A percentile compares a stretch with the other conserved stretches of the same genome.
Conservation (phyloP, 305 asterid species). For the Nicotiana rustica region DNA sequence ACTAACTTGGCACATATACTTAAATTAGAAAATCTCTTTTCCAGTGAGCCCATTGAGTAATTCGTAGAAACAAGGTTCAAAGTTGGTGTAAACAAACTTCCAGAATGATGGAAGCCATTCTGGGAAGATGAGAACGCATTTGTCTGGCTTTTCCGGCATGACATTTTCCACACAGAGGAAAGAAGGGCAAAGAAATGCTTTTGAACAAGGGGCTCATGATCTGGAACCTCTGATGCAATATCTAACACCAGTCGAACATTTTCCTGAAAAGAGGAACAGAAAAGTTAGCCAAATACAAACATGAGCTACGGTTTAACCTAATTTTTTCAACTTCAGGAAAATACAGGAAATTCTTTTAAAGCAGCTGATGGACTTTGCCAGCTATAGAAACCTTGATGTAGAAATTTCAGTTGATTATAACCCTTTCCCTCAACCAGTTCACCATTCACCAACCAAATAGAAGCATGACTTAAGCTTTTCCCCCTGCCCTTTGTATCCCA, state of each 20-base stretch:
- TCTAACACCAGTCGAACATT: constrained; percentile 73
- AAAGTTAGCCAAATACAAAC: constrained; percentile 36
- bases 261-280: constrained; percentile 64
- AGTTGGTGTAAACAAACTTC: constrained; percentile 43
- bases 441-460: constrained; percentile 10
- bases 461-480: background rate
- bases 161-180: constrained; percentile 74
- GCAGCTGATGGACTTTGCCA: constrained; percentile 17
- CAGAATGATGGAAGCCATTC: constrained; percentile 61
- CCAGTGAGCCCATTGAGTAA: constrained; percentile 42
- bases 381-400: constrained; percentile 14
- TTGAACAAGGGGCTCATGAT: constrained; percentile 79
- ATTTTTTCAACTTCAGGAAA: constrained; percentile 10
- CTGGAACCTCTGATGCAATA: constrained; percentile 70
- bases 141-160: constrained; percentile 46
- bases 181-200: constrained; percentile 80
- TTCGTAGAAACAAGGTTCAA: constrained; percentile 41
- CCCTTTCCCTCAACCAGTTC: constrained; percentile 16
- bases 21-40: constrained; percentile 64
- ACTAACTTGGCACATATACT: constrained; percentile 73
- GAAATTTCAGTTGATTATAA: background rate
- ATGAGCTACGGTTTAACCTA: constrained; percentile 1
- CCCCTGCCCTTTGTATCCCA: background rate
- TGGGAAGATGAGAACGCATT: constrained; percentile 45
- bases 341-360: background rate